A percentile compares a stretch with the other conserved stretches of the same genome.
Evolutionary conservation across 331 rosid species (phyloP).

Genomic region (Telfairia occidentalis): DNA sequence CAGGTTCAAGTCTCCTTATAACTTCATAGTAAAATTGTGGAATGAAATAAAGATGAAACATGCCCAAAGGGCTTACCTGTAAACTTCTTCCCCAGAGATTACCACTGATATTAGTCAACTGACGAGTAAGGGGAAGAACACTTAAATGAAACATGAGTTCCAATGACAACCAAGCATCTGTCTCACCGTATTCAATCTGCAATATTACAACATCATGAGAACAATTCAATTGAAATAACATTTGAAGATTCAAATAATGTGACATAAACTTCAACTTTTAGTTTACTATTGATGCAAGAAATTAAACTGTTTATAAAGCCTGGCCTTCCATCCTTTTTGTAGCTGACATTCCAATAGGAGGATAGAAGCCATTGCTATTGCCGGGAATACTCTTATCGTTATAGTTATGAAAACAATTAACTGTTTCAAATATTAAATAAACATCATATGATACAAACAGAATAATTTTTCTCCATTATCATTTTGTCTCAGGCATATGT

Average conservation of each 20-base stretch:
- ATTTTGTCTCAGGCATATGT: not conserved
- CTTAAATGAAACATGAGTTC: slow-evolving; percentile 98
- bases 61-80: slow-evolving; percentile 44
- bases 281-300: not conserved
- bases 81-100: slow-evolving; percentile 91
- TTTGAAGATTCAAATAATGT: not conserved
- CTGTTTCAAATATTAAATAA: not conserved
- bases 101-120: slow-evolving; percentile 89
- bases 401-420: not conserved
- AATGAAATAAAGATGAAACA: slow-evolving; percentile 6
- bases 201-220: slow-evolving; percentile 17
- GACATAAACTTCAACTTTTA: not conserved
- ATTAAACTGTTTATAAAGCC: not conserved
- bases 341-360: too few relatives aligned
- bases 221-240: not conserved
- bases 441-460: not conserved
- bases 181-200: slow-evolving; percentile 90
- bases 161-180: slow-evolving; percentile 97
- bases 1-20: slow-evolving; percentile 2
- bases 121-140: slow-evolving; percentile 92
- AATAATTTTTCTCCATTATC: not conserved
- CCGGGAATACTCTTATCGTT: too few relatives aligned
- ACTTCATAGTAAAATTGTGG: slow-evolving; percentile 13
- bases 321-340: not conserved
- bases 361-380: too few relatives aligned